Conservation (phyloP, 305 asterid species). For the Solanum hybrid region DNA sequence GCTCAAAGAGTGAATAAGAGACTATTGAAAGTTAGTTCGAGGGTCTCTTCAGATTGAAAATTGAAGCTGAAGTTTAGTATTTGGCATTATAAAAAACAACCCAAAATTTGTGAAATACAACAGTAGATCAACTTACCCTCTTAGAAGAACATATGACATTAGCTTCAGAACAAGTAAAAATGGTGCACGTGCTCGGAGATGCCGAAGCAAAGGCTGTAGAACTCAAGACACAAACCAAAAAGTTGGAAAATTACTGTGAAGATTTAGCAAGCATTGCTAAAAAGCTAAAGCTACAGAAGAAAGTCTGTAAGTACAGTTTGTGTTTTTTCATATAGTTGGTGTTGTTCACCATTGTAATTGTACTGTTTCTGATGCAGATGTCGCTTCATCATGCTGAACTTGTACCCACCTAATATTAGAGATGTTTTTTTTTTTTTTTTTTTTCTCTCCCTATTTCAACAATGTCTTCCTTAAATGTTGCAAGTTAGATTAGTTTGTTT, state of each 20-base stretch:
- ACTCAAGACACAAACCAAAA: conserved; percentile 35
- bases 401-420: conserved; percentile 53
- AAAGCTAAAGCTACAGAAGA: conserved; percentile 32
- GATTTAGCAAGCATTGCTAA: conserved; percentile 34
- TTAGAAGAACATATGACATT: conserved; percentile 40
- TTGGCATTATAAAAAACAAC: conserved; percentile 30
- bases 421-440: neutral
- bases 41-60: conserved; percentile 39
- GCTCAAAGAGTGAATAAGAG: conserved; percentile 17
- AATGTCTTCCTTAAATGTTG: conserved; percentile 4
- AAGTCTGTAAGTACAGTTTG: conserved; percentile 39
- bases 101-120: conserved; percentile 32
- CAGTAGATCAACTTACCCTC: conserved; percentile 35
- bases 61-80: conserved; percentile 66
- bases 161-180: conserved; percentile 36
- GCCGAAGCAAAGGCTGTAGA: conserved; percentile 36
- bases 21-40: conserved; percentile 32
- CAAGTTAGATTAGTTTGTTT: conserved; percentile 4
- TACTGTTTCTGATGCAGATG: conserved; percentile 26
- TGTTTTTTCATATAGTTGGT: conserved; percentile 45
- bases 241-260: conserved; percentile 35
- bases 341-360: conserved; percentile 22
- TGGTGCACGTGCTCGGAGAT: conserved; percentile 40
- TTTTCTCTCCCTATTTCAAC: neutral
- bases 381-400: conserved; percentile 26